Conservation (phyloP, 805 yeast species). For the Candida broadrunensis region DNA sequence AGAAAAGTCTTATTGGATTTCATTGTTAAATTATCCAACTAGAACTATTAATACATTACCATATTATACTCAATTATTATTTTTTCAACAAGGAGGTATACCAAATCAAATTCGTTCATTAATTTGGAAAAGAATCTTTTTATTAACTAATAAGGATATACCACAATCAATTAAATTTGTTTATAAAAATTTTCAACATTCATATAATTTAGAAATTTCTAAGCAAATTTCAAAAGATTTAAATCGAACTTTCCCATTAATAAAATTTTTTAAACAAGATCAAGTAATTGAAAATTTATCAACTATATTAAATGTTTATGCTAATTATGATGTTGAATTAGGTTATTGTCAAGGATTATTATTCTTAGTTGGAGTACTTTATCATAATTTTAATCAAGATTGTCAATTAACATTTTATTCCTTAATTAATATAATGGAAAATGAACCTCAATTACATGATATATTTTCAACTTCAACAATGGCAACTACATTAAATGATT, state of each 20-base stretch:
- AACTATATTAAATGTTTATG: conserved; percentile 57
- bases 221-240: conserved; percentile 55
- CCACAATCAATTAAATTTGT: conserved; percentile 34
- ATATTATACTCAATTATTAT: conserved; percentile 42
- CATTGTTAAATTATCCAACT: conserved; percentile 42
- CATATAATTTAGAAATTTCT: conserved; percentile 36
- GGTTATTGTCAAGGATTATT: conserved; percentile 71
- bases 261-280: conserved; percentile 44
- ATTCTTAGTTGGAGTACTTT: conserved; percentile 58
- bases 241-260: conserved; percentile 56
- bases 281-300: conserved; percentile 47
- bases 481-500: conserved; percentile 50
- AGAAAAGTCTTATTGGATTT: conserved; percentile 43
- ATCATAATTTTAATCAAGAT: conserved; percentile 34
- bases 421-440: conserved; percentile 56
- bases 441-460: conserved; percentile 48
- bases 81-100: conserved; percentile 44
- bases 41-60: conserved; percentile 46
- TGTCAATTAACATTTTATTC: conserved; percentile 46
- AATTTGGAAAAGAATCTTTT: conserved; percentile 42
- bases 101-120: conserved; percentile 42
- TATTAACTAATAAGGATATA: conserved; percentile 24
- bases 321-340: conserved; percentile 60
- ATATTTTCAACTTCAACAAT: conserved; percentile 49
- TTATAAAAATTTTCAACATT: conserved; percentile 40